phyloP scores from a whole-genome alignment of 2,329 filamentous ascomycete genomes.

The Camptophora hylomeconis region DNA sequence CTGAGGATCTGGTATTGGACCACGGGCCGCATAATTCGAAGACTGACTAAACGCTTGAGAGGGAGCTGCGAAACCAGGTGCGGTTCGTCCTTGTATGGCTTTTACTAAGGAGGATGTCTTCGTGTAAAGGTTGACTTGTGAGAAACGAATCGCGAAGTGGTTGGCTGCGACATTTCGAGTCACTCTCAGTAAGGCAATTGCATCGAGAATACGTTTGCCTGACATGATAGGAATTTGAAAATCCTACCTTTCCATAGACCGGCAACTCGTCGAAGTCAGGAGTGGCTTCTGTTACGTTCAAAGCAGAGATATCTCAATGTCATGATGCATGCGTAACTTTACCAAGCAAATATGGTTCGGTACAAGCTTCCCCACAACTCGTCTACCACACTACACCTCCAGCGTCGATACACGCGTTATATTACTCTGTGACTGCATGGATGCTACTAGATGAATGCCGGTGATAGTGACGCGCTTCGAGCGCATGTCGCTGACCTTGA shows the following conservation, averaged over 20 bases:
- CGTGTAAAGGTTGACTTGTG: conserved; percentile 50
- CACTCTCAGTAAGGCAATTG: conserved; percentile 56
- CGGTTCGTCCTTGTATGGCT: conserved; percentile 39
- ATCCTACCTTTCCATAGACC: too few relatives aligned
- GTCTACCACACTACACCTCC: too few relatives aligned
- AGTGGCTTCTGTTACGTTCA: too few relatives aligned
- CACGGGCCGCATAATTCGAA: not conserved
- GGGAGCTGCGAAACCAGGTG: conserved; percentile 8
- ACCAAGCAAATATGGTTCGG: too few relatives aligned
- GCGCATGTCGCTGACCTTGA: conserved; percentile 33
- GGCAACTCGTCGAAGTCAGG: too few relatives aligned
- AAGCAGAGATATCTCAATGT: too few relatives aligned
- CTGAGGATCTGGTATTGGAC: conserved; percentile 1
- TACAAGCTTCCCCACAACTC: too few relatives aligned
- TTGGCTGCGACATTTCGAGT: conserved; percentile 54
- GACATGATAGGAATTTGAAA: conserved; percentile 37
- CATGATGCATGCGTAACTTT: too few relatives aligned
- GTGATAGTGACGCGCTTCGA: conserved; percentile 10
- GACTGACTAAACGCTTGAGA: conserved; percentile 6
- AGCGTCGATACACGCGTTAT: too few relatives aligned
- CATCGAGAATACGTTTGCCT: conserved; percentile 54
- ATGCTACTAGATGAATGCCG: conserved; percentile 8
- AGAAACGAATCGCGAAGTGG: conserved; percentile 45
- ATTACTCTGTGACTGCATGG: too few relatives aligned
- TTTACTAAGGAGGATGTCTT: conserved; percentile 53